These are phyloP conservation scores for Artemisia tridentata DNA, from an alignment of 129 eudicot species.

Conservation along the genomic window DNA sequence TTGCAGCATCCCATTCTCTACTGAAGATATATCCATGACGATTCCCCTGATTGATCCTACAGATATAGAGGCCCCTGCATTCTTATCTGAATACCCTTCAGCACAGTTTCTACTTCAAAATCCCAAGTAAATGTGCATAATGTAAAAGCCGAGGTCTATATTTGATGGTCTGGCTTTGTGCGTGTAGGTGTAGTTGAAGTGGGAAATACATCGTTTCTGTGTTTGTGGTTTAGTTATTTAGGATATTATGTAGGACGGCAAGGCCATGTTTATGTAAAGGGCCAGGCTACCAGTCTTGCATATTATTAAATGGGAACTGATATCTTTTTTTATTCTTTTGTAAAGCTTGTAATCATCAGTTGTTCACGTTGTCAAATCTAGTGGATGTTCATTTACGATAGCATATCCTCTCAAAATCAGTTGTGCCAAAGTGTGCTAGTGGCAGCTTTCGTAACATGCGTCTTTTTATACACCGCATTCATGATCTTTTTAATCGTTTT, in stretches of 20 bases:
- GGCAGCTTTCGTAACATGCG: too few relatives aligned
- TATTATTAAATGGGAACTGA: not conserved
- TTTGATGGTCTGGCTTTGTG: not conserved
- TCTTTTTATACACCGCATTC: too few relatives aligned
- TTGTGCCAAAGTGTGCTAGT: not conserved
- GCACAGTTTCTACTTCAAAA: conserved; percentile 57
- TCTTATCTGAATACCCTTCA: conserved; percentile 69
- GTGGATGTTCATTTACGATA: not conserved
- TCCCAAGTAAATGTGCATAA: conserved; percentile 31
- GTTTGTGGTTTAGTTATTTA: conserved; percentile 12
- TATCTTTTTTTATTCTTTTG: conserved; percentile 28
- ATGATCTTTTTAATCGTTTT: too few relatives aligned
- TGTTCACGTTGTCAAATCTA: conserved; percentile 19
- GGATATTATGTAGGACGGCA: conserved; percentile 23
- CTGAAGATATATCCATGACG: conserved; percentile 92
- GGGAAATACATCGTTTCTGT: conserved; percentile 24
- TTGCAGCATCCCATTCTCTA: conserved; percentile 92
- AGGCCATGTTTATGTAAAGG: conserved; percentile 28
- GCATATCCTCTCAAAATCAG: not conserved
- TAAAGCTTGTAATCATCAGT: conserved; percentile 33
- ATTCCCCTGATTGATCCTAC: conserved; percentile 82
- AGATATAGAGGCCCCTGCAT: conserved; percentile 60
- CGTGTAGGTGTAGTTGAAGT: conserved; percentile 16
- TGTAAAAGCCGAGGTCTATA: conserved; percentile 7
- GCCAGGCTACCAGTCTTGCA: not conserved